Evolutionary conservation across 2,329 filamentous ascomycete species (phyloP), one percentile per base, ranked within the genome.

Genomic region (Talaromyces sp.): DNA sequence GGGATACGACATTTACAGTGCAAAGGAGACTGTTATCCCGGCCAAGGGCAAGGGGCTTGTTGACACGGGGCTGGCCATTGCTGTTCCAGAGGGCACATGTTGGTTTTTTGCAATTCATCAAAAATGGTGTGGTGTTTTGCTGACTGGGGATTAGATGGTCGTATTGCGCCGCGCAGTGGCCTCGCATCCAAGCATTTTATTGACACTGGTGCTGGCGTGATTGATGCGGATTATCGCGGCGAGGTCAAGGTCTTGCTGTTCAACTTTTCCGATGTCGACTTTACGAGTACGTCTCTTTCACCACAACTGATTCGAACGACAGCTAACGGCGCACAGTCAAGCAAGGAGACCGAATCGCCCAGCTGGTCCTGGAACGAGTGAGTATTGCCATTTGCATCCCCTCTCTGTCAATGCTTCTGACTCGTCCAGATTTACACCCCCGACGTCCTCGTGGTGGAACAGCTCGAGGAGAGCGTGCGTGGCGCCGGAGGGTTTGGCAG

Each of bases 201-300:
- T 74, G 92, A 97, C 75, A 94, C 90, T 0, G 92, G 95, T 64
- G 94, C 94, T 0, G 94, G 94, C 58, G 94, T 99, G 65, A 97
- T 99, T 69, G 94, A 99, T 75, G 92, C 93, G 35, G 94, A 99
- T 77, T 99, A 99, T 80, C 85, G 94, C 38, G 94, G 94, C 21
- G 90, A 90, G 67, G 88, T 99, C 69, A 96, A 95, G 81, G 89
- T 99, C 27, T 83, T 99, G 66, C 85, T 99, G 57, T 97, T 97
- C 77, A 99, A 99, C 79, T 88, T 96, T 75, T 84, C 83, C 56
- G 92, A 96, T 56, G 77, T 79, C 46, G 92, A 96, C 73, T 97
- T 95, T 72, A 81, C 79, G 51, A 64, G 72, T 75, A 67, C 32
- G 8, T 32, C 12, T 29, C 21, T 19, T n/a, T n/a, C 8, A 21